Evolutionary conservation across 305 asterid genomes (phyloP).

Genomic region (Caryopteris hybrid): DNA sequence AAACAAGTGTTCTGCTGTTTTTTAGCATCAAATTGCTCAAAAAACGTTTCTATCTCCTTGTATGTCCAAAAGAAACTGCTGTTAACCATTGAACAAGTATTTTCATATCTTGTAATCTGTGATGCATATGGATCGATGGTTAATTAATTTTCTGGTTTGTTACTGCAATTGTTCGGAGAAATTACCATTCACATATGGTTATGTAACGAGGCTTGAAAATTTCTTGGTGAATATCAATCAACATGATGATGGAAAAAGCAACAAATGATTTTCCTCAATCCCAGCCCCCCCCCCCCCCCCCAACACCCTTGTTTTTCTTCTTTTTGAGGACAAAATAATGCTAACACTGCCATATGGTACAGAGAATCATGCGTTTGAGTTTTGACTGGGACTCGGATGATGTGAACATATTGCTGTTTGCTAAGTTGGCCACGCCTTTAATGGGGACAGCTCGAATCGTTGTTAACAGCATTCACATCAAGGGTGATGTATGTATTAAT

Average conservation of each 20-base stretch:
- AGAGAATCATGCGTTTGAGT: conserved; percentile 70
- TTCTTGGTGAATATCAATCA: background rate
- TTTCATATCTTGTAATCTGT: background rate
- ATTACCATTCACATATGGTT: background rate
- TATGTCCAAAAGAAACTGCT: background rate
- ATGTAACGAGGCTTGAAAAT: background rate
- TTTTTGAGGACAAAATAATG: background rate
- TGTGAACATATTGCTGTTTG: conserved; percentile 72
- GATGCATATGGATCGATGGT: background rate
- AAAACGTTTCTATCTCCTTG: background rate
- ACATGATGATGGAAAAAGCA: background rate
- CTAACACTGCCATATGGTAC: conserved; percentile 36
- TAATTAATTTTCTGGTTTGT: background rate
- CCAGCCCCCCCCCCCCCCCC: no score
- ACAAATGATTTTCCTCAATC: background rate
- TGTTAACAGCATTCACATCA: conserved; percentile 86
- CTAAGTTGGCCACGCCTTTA: conserved; percentile 83
- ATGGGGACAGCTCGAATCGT: conserved; percentile 96
- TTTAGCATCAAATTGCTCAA: background rate
- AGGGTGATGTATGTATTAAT: conserved; percentile 80
- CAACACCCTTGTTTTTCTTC: no score
- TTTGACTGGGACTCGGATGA: conserved; percentile 95
- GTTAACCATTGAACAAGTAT: background rate
- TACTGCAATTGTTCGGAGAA: background rate
- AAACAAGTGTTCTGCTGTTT: background rate